Base-by-base conservation (phyloP, 129 eudicot species). In the Rutidosis leptorrhynchoides region DNA sequence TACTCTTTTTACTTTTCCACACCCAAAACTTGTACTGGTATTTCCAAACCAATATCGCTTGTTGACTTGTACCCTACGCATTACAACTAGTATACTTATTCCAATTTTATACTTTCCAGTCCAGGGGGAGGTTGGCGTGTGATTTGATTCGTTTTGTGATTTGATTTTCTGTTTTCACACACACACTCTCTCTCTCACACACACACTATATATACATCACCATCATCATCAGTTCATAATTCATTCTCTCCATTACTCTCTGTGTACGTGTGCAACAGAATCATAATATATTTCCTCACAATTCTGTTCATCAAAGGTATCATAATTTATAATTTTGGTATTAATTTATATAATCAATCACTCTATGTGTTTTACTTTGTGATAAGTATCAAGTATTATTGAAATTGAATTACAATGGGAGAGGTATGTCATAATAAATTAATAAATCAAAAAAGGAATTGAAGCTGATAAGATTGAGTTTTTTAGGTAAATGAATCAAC, bases 391-490 rank as follows among this genome's bases (percentile, higher is more conserved):
- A n/a, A n/a, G n/a, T n/a, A n/a, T n/a, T n/a, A n/a, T n/a, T n/a
- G n/a, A 7, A 12, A 22, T 65, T 40, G 16, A 61, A 62, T n/a
- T 33, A 63, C 74, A 71, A 66, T 61, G 14, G 48, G 65, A 45
- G 62, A 4, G 9, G 19, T 55, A 55, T 62, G 78, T 63, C 21
- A 12, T 26, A 54, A 45, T 55, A 53, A 30, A 30, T 30, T 30
- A 28, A 46, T 57, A 75, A 78, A 54, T 66, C 67, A 17, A 35
- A 55, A 43, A 69, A 62, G 64, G 64, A 48, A 60, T 67, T 69
- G 73, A 76, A 72, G 75, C 2, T 80, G 57, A 71, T 66, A 78
- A 75, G 74, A 66, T 70, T 77, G 69, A 80, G 74, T 74, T 64
- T 28, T 32, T 58, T 68, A 15, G 68, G 78, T 57, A 67, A 62